A percentile compares a stretch with the other conserved stretches of the same genome.
Conservation (phyloP, 257 asterid species). For the Mitragyna speciosa region DNA sequence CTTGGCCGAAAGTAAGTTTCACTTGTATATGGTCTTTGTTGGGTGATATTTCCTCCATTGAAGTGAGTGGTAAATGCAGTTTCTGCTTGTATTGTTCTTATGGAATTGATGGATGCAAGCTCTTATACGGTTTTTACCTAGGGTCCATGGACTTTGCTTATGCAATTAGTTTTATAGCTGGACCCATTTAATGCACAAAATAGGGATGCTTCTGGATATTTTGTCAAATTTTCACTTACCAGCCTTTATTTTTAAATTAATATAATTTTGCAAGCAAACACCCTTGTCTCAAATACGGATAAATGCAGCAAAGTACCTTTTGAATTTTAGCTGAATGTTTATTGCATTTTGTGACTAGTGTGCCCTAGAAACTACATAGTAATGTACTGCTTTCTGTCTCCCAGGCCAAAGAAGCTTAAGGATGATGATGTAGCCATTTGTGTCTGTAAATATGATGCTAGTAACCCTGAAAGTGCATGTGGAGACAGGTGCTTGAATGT, state of each 20-base stretch:
- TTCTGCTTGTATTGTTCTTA: neutral
- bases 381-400: neutral
- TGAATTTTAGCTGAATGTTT: conserved; percentile 1
- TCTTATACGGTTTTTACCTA: no score
- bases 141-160: neutral
- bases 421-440: conserved; percentile 86
- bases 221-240: neutral
- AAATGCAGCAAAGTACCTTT: neutral
- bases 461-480: conserved; percentile 79
- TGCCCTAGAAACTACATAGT: neutral
- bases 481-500: conserved; percentile 89
- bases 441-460: conserved; percentile 62
- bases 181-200: neutral
- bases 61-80: neutral
- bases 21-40: conserved; percentile 14
- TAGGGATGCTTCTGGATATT: neutral
- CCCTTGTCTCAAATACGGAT: neutral
- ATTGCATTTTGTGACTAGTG: neutral
- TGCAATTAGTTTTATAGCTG: neutral
- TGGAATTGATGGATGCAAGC: neutral
- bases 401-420: conserved; percentile 57
- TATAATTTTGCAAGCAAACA: neutral
- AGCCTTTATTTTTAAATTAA: neutral
- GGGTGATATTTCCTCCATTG: neutral
- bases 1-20: conserved; percentile 58